phyloP scores from a whole-genome alignment of 192 early-diverging fungal genomes.

The Backusella tarrabulga region DNA sequence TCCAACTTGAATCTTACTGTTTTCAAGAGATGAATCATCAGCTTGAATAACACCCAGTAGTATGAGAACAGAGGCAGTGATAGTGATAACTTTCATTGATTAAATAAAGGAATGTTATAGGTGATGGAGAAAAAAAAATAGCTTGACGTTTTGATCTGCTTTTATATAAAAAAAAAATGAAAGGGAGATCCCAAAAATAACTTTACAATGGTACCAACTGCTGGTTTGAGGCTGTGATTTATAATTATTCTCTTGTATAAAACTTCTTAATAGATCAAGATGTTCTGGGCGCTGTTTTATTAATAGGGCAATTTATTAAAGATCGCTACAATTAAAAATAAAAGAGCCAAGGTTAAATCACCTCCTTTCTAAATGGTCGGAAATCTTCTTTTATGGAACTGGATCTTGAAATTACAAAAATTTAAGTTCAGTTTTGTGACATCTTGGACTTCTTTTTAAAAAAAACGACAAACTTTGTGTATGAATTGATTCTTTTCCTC shows the following conservation, averaged over 20 bases:
- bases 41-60: not conserved
- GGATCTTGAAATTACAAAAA: not conserved
- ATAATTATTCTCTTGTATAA: not conserved
- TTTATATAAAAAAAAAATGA: not conserved
- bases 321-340: not conserved
- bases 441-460: not conserved
- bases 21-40: not conserved
- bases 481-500: not conserved
- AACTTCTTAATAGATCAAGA: not conserved
- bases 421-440: not conserved
- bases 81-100: not conserved
- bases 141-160: not conserved
- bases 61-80: constrained; percentile 1
- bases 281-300: not conserved
- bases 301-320: not conserved
- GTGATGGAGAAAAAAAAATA: not conserved
- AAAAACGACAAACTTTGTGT: not conserved
- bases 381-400: not conserved
- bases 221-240: not conserved
- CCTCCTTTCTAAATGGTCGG: not conserved
- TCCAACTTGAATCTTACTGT: not conserved
- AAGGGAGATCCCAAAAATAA: not conserved
- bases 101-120: constrained; percentile 1
- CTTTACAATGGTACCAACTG: not conserved
- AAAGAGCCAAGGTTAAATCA: not conserved